These are phyloP conservation scores for Yamadazyma sp. DNA, from an alignment of 1,139 yeast species.

Conservation along the genomic window DNA sequence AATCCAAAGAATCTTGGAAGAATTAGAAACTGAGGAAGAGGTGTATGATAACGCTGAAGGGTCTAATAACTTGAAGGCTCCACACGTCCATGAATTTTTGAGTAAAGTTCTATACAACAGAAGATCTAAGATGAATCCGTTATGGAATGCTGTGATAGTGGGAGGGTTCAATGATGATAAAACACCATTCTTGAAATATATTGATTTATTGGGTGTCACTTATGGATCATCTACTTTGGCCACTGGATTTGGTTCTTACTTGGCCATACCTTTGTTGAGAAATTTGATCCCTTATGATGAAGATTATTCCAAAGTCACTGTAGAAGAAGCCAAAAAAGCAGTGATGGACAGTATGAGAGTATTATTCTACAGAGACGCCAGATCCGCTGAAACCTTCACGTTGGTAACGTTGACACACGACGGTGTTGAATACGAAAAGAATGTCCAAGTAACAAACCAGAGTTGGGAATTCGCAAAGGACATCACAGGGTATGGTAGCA, in stretches of 20 bases:
- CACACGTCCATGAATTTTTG: conserved; percentile 85
- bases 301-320: conserved; percentile 67
- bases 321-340: conserved; percentile 72
- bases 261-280: conserved; percentile 91
- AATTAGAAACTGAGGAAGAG: conserved; percentile 70
- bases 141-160: conserved; percentile 92
- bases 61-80: conserved; percentile 72
- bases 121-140: conserved; percentile 90
- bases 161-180: conserved; percentile 78
- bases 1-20: conserved; percentile 71
- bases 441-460: conserved; percentile 68
- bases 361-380: conserved; percentile 92
- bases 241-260: conserved; percentile 94
- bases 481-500: conserved; percentile 86
- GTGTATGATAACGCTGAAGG: conserved; percentile 72
- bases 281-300: conserved; percentile 77
- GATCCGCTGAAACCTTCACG: conserved; percentile 84
- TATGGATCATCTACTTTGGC: conserved; percentile 88
- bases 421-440: conserved; percentile 58
- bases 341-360: conserved; percentile 91
- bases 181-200: conserved; percentile 75
- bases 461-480: conserved; percentile 91
- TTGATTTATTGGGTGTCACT: conserved; percentile 88
- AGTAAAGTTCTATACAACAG: conserved; percentile 82
- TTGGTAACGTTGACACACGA: conserved; percentile 67